Conservation (phyloP, 2,329 filamentous ascomycete species). For the Colletotrichum tropicicola region DNA sequence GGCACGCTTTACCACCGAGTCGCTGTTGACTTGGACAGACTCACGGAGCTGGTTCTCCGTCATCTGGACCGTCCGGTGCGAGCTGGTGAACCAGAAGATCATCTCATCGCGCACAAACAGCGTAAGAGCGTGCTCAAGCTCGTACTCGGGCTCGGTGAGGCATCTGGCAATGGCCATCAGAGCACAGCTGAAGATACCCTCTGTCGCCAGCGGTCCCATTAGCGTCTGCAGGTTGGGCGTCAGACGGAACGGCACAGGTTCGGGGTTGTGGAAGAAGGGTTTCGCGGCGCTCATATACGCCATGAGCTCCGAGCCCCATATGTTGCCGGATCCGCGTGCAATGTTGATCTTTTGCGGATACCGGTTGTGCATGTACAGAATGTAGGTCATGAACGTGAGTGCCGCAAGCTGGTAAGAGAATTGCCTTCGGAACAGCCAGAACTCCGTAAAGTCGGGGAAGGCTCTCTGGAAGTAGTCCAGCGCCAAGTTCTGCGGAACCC, state of each 20-base stretch:
- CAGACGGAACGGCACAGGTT: conserved; percentile 95
- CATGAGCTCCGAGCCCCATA: conserved; percentile 96
- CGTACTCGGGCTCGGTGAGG: conserved; percentile 86
- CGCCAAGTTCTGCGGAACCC: conserved; percentile 83
- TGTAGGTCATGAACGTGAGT: conserved; percentile 98
- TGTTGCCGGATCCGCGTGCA: conserved; percentile 84
- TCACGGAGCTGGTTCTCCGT: conserved; percentile 76
- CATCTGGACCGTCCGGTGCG: conserved; percentile 68
- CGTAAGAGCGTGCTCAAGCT: conserved; percentile 93
- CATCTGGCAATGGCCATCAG: conserved; percentile 97
- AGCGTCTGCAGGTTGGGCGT: conserved; percentile 96
- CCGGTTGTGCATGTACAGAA: conserved; percentile 95
- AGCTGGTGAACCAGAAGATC: conserved; percentile 93
- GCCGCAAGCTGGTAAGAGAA: conserved; percentile 96
- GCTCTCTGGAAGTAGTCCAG: conserved; percentile 89
- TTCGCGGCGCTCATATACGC: conserved; percentile 86
- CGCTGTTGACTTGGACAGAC: conserved; percentile 85
- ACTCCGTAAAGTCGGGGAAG: conserved; percentile 90
- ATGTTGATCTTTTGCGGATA: conserved; percentile 97
- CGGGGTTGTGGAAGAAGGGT: conserved; percentile 92
- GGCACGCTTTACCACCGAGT: conserved; percentile 91
- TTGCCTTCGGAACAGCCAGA: conserved; percentile 98
- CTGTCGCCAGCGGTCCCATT: conserved; percentile 94
- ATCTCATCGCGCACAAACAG: conserved; percentile 98
- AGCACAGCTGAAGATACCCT: conserved; percentile 94